Evolutionary conservation across 2,329 filamentous ascomycete species (phyloP), one percentile per base, ranked within the genome.

Genomic region (Nemania bipapillata): DNA sequence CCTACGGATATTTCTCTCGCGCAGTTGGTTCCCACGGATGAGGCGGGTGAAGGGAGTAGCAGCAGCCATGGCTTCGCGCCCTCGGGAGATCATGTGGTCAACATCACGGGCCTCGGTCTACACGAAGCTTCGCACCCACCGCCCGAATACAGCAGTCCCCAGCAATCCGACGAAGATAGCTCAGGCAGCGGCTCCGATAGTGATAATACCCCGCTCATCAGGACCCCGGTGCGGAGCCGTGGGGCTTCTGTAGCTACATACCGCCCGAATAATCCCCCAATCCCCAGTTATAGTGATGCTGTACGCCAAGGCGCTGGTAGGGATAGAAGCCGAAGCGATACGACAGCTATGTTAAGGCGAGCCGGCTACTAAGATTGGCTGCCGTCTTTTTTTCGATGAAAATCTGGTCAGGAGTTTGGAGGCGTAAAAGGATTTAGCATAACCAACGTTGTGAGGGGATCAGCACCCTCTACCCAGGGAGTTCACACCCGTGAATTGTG

Each of bases 1-100:
- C 94, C 96, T 8, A 98, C 96, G 11, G 96, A 98, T 79, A 99
- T 99, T 73, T 97, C 94, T 8, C 87, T 99, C 55, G 92, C 94
- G 30, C 93, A 95, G 76, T 86, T 97, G 61, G 90, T 92, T 52
- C 91, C 86, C 2, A 85, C 82, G 70, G 91, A 94, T 73, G 87
- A 89, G 64, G 87, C 85, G n/a, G 92, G 93, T 76, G 92, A 94
- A 65, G 86, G 88, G 26, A 92, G 91, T 74, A 32, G 55, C 4
- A 74, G 77, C 74, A 73, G 75, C 52, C 79, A 81, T 45, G 77
- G 75, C 47, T 77, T 76, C 42, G 75, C 68, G 17, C 67, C 72
- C 24, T 76, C 73, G 72, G 81, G 77, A 69, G 76, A 83, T 65
- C 77, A 82, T 55, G 81, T 79, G 63, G 73, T 80, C 63, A 74